These are phyloP conservation scores for Xylaria palmicola DNA, from an alignment of 495 filamentous ascomycete species.

Conservation along the genomic window DNA sequence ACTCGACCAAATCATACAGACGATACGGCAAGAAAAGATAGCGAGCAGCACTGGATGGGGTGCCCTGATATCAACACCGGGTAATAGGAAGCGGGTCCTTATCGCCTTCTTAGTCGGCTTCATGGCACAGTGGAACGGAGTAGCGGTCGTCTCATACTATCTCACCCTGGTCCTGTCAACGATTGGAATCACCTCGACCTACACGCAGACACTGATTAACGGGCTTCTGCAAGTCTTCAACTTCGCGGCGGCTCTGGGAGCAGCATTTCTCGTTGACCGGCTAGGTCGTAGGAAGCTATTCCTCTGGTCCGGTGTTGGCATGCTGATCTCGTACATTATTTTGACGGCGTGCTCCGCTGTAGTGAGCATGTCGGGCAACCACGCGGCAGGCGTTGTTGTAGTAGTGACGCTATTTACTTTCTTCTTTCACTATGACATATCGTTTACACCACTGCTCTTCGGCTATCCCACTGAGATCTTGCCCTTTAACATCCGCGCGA, in stretches of 20 bases:
- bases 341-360: conserved; percentile 45
- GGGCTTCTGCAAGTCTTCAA: conserved; percentile 40
- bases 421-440: conserved; percentile 46
- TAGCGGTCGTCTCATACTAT: conserved; percentile 36
- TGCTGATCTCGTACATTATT: conserved; percentile 51
- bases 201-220: conserved; percentile 43
- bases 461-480: conserved; percentile 42
- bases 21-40: conserved; percentile 22
- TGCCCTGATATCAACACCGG: conserved; percentile 20
- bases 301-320: conserved; percentile 50
- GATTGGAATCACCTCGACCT: conserved; percentile 37
- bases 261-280: conserved; percentile 43
- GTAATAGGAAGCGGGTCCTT: conserved; percentile 26
- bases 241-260: conserved; percentile 33
- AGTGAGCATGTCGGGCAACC: conserved; percentile 27
- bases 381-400: conserved; percentile 38
- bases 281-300: conserved; percentile 49
- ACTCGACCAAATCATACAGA: conserved; percentile 25
- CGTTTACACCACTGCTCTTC: conserved; percentile 23
- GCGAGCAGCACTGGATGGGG: conserved; percentile 19
- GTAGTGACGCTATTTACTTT: conserved; percentile 43
- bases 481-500: conserved; percentile 40
- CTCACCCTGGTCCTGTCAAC: conserved; percentile 34
- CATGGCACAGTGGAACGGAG: conserved; percentile 35
- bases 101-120: conserved; percentile 30